phyloP scores from a whole-genome alignment of 345 rosid genomes.

The Kandelia obovata region DNA sequence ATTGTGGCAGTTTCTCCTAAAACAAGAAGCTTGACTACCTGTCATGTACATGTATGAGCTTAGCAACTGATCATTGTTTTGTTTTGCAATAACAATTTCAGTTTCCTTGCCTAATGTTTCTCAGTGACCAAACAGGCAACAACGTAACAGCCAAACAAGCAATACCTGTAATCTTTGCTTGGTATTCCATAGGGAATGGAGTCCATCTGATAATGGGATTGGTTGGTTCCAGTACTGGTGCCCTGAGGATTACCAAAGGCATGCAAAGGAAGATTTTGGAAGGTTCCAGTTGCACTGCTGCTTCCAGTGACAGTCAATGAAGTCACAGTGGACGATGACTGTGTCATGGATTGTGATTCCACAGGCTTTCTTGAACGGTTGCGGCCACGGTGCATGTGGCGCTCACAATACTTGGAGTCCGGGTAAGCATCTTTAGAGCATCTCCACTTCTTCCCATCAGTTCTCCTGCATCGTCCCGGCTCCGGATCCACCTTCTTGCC shows the following conservation, averaged over 20 bases:
- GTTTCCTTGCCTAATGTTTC: too few species aligned
- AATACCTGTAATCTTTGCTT: conserved; percentile 36
- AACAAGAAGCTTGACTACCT: too few species aligned
- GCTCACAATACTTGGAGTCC: conserved; percentile 92
- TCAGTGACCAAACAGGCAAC: too few species aligned
- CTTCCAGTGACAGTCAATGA: conserved; percentile 40
- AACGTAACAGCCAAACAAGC: background rate
- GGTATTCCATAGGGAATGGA: conserved; percentile 50
- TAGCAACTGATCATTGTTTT: too few species aligned
- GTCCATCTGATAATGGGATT: conserved; percentile 38
- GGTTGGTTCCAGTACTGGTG: conserved; percentile 31
- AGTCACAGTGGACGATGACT: conserved; percentile 25
- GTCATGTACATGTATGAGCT: too few species aligned
- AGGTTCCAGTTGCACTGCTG: conserved; percentile 34
- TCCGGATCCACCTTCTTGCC: conserved; percentile 44
- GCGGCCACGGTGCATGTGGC: conserved; percentile 99
- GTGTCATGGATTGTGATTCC: conserved; percentile 67
- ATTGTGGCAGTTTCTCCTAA: background rate
- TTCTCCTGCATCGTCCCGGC: conserved; percentile 36
- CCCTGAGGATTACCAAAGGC: conserved; percentile 37
- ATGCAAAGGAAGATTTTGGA: conserved; percentile 37
- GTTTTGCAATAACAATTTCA: too few species aligned
- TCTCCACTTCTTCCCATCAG: conserved; percentile 37
- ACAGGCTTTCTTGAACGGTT: conserved; percentile 99
- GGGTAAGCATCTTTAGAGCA: conserved; percentile 50